Conservation (phyloP, 148 eudicot genomes). For the Gaultheria prostrata region DNA sequence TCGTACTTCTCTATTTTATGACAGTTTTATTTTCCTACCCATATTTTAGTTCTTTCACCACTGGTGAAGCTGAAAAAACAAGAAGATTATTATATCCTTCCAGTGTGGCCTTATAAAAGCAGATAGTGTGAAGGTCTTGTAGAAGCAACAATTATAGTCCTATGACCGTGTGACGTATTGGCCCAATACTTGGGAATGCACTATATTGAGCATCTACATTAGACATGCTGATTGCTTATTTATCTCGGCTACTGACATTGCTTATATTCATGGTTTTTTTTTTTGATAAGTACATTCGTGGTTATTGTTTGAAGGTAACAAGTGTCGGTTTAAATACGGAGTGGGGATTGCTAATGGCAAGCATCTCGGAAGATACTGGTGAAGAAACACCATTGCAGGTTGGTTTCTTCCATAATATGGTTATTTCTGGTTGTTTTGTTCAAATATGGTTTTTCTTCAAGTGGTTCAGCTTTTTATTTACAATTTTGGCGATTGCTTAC, state of each 20-base stretch:
- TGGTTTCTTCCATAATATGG: not conserved
- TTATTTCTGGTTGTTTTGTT: constrained; percentile 54
- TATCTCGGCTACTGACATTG: not conserved
- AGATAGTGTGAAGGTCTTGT: not conserved
- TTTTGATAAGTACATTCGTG: too few species aligned
- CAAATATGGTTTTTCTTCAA: not conserved
- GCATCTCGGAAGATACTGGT: constrained; percentile 96
- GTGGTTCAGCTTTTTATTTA: constrained; percentile 12
- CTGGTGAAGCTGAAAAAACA: not conserved
- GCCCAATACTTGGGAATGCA: not conserved
- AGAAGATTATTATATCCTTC: not conserved
- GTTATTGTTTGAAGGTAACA: constrained; percentile 56
- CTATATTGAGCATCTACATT: not conserved
- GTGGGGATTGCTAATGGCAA: constrained; percentile 98
- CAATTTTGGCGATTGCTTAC: not conserved
- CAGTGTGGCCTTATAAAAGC: not conserved
- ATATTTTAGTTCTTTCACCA: not conserved
- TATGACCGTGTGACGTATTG: not conserved
- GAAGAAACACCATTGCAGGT: constrained; percentile 99
- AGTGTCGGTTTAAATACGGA: constrained; percentile 93
- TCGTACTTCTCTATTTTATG: not conserved
- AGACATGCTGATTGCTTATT: not conserved
- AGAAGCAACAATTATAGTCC: not conserved
- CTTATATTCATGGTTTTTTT: not conserved
- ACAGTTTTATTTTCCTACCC: not conserved